phyloP scores from a whole-genome alignment of 176 grass and related monocot genomes.

The Lolium perenne region DNA sequence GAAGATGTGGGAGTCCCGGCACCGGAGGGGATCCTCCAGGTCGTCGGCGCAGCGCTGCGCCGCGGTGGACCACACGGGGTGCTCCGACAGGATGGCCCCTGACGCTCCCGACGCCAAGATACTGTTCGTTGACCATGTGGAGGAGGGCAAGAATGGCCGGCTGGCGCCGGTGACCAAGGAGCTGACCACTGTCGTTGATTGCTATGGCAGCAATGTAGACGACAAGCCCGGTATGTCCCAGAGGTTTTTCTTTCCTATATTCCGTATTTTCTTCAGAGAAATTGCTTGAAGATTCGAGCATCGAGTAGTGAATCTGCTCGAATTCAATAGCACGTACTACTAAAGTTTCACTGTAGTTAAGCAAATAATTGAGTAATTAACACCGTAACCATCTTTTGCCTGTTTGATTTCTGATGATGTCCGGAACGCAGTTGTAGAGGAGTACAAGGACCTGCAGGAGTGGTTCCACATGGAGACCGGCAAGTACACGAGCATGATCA shows the following conservation, averaged over 20 bases:
- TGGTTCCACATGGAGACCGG: constrained; percentile 77
- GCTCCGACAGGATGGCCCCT: constrained; percentile 41
- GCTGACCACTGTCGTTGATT: constrained; percentile 45
- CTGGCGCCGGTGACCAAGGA: constrained; percentile 40
- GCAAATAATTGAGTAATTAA: too few relatives aligned
- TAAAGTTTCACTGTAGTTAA: too few relatives aligned
- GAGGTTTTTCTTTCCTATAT: background rate
- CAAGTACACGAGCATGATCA: constrained; percentile 70
- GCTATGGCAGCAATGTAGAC: constrained; percentile 45
- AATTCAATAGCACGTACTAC: too few relatives aligned
- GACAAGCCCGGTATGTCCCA: constrained; percentile 66
- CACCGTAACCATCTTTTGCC: too few relatives aligned
- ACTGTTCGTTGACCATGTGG: constrained; percentile 66
- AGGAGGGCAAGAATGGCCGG: constrained; percentile 45
- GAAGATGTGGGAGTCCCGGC: constrained; percentile 70
- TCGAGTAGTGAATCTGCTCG: background rate
- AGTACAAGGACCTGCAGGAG: constrained; percentile 69
- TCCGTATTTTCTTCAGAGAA: background rate
- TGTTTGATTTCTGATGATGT: background rate
- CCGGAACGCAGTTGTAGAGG: constrained; percentile 45
- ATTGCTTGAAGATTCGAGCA: background rate
- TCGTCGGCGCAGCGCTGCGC: constrained; percentile 38
- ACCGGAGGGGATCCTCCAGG: constrained; percentile 51
- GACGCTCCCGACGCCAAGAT: constrained; percentile 52
- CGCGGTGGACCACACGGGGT: constrained; percentile 42